These are phyloP conservation scores for Phalaenopsis hybrid DNA, from an alignment of 116 monocot genomes.

Conservation along the genomic window DNA sequence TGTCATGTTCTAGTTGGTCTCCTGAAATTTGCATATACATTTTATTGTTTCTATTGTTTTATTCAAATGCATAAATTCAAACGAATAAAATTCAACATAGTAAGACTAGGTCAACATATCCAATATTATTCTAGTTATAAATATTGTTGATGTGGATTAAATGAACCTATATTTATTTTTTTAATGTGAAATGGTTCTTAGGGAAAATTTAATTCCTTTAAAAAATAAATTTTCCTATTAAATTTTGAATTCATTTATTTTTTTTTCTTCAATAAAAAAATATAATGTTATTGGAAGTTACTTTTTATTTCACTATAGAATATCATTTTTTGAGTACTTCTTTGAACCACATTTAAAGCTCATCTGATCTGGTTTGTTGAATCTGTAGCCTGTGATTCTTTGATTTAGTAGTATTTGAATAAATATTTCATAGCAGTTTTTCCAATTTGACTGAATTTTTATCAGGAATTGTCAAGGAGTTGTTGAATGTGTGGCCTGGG, in stretches of 20 bases:
- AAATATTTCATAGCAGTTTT: background rate
- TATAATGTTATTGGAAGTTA: background rate
- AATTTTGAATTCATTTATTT: background rate
- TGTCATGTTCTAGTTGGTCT: background rate
- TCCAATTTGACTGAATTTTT: background rate
- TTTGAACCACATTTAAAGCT: background rate
- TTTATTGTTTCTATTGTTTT: background rate
- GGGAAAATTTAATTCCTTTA: background rate
- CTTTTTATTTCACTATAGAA: background rate
- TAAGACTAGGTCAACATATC: background rate
- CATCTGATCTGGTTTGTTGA: background rate
- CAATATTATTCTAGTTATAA: background rate
- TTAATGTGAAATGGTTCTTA: background rate
- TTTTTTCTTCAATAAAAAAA: background rate
- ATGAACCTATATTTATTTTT: background rate
- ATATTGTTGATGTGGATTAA: background rate
- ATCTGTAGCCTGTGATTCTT: background rate
- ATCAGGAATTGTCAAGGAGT: constrained; percentile 70
- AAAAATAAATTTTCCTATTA: background rate
- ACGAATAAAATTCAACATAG: background rate
- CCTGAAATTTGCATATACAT: background rate
- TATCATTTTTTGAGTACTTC: background rate
- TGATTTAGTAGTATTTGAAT: background rate
- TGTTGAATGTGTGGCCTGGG: constrained; percentile 60
- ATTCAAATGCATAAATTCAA: background rate